These are phyloP conservation scores for Chalciporus chontae DNA, from an alignment of 768 basidiomycete species.

Conservation along the genomic window DNA sequence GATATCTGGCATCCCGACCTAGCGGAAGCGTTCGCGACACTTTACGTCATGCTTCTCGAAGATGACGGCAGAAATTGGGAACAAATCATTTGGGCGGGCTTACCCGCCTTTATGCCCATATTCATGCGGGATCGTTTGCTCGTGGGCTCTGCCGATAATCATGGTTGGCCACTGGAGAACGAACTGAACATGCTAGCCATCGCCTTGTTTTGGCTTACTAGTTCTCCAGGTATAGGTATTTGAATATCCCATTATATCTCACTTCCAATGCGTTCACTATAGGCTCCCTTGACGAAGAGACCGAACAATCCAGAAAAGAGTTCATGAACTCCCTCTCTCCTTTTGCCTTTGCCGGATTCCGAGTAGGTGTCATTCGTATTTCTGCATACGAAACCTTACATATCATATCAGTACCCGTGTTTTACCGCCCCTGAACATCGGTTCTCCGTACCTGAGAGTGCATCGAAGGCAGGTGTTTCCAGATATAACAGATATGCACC, in stretches of 20 bases:
- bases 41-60: slow-evolving; percentile 58
- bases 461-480: slow-evolving; percentile 14
- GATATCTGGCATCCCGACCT: slow-evolving; percentile 35
- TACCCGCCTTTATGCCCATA: slow-evolving; percentile 37
- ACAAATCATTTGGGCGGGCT: slow-evolving; percentile 43
- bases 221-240: slow-evolving; percentile 26
- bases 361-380: slow-evolving; percentile 34
- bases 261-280: too few species aligned
- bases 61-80: slow-evolving; percentile 47
- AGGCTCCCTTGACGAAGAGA: slow-evolving; percentile 33
- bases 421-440: slow-evolving; percentile 36
- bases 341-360: slow-evolving; percentile 47
- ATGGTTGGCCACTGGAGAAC: slow-evolving; percentile 49
- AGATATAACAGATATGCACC: slow-evolving; percentile 28
- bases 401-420: slow-evolving; percentile 31
- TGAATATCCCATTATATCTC: not conserved
- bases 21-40: slow-evolving; percentile 46
- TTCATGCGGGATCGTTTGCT: slow-evolving; percentile 41
- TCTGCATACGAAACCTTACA: slow-evolving; percentile 7
- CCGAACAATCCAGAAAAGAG: slow-evolving; percentile 28
- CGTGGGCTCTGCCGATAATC: slow-evolving; percentile 34
- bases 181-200: slow-evolving; percentile 45
- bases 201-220: slow-evolving; percentile 46
- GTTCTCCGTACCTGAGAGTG: slow-evolving; percentile 21
- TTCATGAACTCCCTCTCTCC: slow-evolving; percentile 39